phyloP scores from a whole-genome alignment of 108 stramenopile species.

The Cyclotella distinguenda region DNA sequence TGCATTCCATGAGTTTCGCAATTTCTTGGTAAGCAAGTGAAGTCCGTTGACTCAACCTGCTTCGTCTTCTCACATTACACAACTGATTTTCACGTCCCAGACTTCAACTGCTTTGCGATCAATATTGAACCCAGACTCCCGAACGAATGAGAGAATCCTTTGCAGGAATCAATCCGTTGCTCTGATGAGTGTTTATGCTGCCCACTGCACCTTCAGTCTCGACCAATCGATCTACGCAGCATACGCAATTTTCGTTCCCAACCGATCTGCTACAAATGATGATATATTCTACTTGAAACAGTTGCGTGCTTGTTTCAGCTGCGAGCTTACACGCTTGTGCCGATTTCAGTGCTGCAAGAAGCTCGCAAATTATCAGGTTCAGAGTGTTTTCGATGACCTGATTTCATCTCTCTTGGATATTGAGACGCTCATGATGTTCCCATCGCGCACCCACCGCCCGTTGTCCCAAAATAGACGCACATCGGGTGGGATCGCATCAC shows the following conservation, averaged over 20 bases:
- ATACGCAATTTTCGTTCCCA: constrained; percentile 6
- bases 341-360: constrained; percentile 6
- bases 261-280: constrained; percentile 1
- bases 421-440: constrained; percentile 27
- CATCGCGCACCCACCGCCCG: too few relatives aligned
- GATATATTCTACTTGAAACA: constrained; percentile 18
- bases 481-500: too few relatives aligned
- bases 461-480: too few relatives aligned
- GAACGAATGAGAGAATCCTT: constrained; percentile 8
- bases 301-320: constrained; percentile 24
- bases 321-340: constrained; percentile 31
- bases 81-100: constrained; percentile 2
- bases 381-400: constrained; percentile 13
- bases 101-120: constrained; percentile 5
- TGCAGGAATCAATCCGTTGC: constrained; percentile 26
- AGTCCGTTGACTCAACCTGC: background rate
- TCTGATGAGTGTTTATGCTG: constrained; percentile 27
- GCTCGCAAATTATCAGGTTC: constrained; percentile 9
- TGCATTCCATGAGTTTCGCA: constrained; percentile 17
- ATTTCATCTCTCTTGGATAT: constrained; percentile 17
- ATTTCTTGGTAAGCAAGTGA: constrained; percentile 15
- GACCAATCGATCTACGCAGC: constrained; percentile 3
- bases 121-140: background rate
- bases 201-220: constrained; percentile 19
- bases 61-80: background rate